Evolutionary conservation across 208 protist genomes (phyloP).

Genomic region (Acanthamoeba castellanii): DNA sequence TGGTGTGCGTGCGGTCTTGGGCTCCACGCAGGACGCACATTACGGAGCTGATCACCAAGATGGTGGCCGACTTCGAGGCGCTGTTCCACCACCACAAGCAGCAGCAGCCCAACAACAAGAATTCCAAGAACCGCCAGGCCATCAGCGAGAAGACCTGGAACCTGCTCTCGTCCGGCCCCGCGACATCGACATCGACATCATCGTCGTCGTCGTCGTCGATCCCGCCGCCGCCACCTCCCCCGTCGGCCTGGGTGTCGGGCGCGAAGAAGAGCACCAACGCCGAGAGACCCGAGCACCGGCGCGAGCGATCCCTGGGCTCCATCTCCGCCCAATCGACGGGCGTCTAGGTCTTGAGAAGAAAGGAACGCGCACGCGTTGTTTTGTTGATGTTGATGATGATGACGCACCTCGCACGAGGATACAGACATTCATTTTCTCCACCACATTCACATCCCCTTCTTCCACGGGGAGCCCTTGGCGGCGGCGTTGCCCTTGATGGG

Average conservation of each 20-base stretch:
- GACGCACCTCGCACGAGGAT: too few species aligned
- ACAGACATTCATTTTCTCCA: too few species aligned
- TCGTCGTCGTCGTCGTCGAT: neutral
- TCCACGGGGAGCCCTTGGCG: neutral
- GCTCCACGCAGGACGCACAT: conserved; percentile 22
- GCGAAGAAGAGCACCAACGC: neutral
- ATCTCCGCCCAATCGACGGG: neutral
- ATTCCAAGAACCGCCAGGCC: neutral
- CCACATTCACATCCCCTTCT: neutral
- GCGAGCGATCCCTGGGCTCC: neutral
- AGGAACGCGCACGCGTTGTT: too few species aligned
- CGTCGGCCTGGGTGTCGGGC: neutral
- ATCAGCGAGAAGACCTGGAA: conserved; percentile 9
- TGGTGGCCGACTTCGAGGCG: conserved; percentile 13
- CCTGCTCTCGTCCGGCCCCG: neutral
- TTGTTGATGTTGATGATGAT: too few species aligned
- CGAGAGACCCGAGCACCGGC: neutral
- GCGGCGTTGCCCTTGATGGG: neutral
- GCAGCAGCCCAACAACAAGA: neutral
- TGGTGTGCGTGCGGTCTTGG: too few species aligned
- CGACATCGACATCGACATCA: neutral
- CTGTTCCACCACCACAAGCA: neutral
- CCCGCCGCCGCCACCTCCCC: too few species aligned
- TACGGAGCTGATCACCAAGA: conserved; percentile 13
- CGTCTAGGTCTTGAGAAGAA: too few species aligned